Conservation (phyloP, 2,329 filamentous ascomycete genomes). For the Xylariaceae sp. region DNA sequence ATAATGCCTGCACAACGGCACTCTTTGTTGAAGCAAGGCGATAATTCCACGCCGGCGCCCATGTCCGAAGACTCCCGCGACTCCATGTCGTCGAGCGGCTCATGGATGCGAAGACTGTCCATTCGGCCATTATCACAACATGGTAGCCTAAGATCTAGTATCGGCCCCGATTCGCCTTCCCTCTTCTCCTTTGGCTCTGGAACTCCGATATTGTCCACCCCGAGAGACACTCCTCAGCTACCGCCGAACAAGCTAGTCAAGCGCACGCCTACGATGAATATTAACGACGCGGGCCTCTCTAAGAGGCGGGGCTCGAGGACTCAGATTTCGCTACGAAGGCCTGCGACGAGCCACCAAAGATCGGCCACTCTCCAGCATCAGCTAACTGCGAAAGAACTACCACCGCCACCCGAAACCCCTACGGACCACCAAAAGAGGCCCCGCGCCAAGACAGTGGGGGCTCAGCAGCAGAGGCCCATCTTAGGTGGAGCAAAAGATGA, state of each 20-base stretch:
- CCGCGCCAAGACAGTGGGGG: conserved; percentile 27
- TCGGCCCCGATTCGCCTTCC: conserved; percentile 60
- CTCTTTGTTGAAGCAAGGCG: conserved; percentile 35
- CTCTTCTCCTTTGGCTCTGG: conserved; percentile 62
- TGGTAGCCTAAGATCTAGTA: conserved; percentile 58
- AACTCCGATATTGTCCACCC: conserved; percentile 53
- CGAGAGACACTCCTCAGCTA: conserved; percentile 38
- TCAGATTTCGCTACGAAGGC: conserved; percentile 62
- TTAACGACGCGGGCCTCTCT: conserved; percentile 38
- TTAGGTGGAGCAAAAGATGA: conserved; percentile 11
- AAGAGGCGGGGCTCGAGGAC: conserved; percentile 49
- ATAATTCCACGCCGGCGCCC: conserved; percentile 19
- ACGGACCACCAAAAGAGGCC: conserved; percentile 32
- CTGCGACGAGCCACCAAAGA: conserved; percentile 73
- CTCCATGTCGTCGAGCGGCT: conserved; percentile 56
- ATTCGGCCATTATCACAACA: conserved; percentile 59
- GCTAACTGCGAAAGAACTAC: conserved; percentile 24
- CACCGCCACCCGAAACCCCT: conserved; percentile 29
- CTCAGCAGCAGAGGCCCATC: conserved; percentile 14
- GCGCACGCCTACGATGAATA: conserved; percentile 54
- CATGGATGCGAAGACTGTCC: conserved; percentile 69
- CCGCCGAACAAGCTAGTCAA: conserved; percentile 75
- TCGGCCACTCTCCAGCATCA: conserved; percentile 61
- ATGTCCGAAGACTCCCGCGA: conserved; percentile 46
- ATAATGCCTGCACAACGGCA: conserved; percentile 40